phyloP scores from a whole-genome alignment of 257 asterid genomes.

The Coffea canephora region DNA sequence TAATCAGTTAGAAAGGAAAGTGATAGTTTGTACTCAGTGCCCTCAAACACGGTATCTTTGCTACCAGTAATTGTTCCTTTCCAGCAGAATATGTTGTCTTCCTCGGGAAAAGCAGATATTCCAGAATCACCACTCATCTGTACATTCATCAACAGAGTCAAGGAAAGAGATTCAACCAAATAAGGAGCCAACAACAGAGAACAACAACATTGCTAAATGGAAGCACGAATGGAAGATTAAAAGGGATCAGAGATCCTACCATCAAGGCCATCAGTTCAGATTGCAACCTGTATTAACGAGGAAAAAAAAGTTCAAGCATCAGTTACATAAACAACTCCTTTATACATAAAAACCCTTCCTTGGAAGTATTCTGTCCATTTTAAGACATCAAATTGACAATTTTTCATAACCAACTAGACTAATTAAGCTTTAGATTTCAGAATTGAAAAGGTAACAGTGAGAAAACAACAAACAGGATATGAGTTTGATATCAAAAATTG shows the following conservation, averaged over 20 bases:
- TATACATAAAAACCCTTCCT: not conserved
- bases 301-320: not conserved
- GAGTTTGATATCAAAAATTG: no score
- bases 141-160: not conserved
- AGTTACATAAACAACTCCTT: not conserved
- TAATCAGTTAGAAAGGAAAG: constrained; percentile 73
- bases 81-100: constrained; percentile 93
- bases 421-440: no score
- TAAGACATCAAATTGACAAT: no score
- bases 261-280: constrained; percentile 93
- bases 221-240: no score
- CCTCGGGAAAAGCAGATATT: constrained; percentile 95
- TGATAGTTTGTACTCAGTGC: constrained; percentile 84
- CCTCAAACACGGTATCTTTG: constrained; percentile 89
- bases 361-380: not conserved
- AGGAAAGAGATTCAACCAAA: not conserved
- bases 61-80: constrained; percentile 90
- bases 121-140: constrained; percentile 83
- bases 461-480: no score
- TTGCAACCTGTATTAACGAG: constrained; percentile 60
- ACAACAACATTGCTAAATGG: not conserved
- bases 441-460: no score
- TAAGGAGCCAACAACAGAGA: not conserved
- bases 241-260: constrained; percentile 43
- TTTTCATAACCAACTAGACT: no score